These are phyloP conservation scores for Saccharomycopsis javanensis DNA, from an alignment of 805 yeast genomes.

Conservation along the genomic window DNA sequence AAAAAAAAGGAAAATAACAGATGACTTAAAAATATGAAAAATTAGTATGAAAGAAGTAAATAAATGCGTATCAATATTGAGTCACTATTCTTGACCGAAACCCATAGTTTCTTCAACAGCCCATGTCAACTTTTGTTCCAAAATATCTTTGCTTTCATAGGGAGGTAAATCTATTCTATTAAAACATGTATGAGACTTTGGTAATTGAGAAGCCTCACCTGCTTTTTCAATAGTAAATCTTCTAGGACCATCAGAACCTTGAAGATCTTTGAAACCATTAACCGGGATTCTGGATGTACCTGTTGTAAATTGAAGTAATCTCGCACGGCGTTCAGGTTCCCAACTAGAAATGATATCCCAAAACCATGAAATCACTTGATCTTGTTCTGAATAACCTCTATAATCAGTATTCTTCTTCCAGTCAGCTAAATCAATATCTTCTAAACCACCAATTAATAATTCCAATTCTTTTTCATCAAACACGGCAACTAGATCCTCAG, in stretches of 20 bases:
- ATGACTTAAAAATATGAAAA: too few species aligned
- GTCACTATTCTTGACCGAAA: constrained; percentile 89
- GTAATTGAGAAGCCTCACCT: constrained; percentile 85
- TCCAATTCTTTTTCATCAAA: constrained; percentile 97
- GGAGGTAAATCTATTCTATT: constrained; percentile 98
- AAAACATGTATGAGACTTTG: constrained; percentile 97
- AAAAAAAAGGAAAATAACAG: too few species aligned
- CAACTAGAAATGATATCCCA: constrained; percentile 90
- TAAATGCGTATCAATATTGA: too few species aligned
- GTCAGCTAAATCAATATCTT: constrained; percentile 96
- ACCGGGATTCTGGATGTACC: constrained; percentile 99
- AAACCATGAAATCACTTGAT: constrained; percentile 97
- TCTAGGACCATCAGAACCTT: constrained; percentile 99
- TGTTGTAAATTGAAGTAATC: constrained; percentile 92
- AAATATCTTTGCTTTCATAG: constrained; percentile 69
- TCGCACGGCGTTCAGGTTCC: constrained; percentile 95
- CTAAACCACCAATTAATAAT: constrained; percentile 93
- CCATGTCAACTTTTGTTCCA: constrained; percentile 82
- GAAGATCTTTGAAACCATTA: constrained; percentile 96
- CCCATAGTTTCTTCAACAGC: constrained; percentile 99
- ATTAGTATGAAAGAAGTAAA: too few species aligned
- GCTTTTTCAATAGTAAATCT: constrained; percentile 97
- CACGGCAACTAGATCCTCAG: constrained; percentile 92
- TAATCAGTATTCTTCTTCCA: constrained; percentile 99
- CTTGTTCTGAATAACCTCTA: constrained; percentile 94